Evolutionary conservation across 2,329 filamentous ascomycete species (phyloP), one percentile per base, ranked within the genome.

Genomic region (Madurella fahalii): DNA sequence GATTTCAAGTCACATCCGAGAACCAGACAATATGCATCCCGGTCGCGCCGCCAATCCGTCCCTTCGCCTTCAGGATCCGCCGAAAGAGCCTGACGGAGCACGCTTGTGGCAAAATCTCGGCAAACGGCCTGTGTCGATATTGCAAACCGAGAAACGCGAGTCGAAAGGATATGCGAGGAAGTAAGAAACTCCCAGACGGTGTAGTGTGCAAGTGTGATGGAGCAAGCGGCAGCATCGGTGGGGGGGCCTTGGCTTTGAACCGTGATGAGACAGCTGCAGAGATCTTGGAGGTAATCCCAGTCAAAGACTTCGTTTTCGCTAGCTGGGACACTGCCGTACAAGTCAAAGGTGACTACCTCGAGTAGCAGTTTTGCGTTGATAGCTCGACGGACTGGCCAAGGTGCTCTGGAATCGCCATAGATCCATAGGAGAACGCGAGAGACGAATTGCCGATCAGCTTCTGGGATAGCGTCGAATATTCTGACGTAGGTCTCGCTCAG

Each of bases 111-210:
- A 34, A 34, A 34, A 7, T 34, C 31, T 12, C 31, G 7, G 31
- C 31, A 34, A 12, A 12, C 31, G 12, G 12, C 31, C 31, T 7
- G 31, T 34, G 31, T 34, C 31, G 31, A 34, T 12, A 34, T 34
- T 34, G 31, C 31, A 34, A 34, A 34, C 12, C 31, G 31, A 12
- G 31, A 34, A 34, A 12, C 31, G 12, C 31, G 31, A 34, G 31
- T 34, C 31, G 31, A 34, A 7, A 34, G 12, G 31, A 34, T 34
- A 34, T 34, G 31, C 12, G 31, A 34, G 12, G 31, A 34, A 34
- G 31, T 34, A 34, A 62, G 57, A 34, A 49, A 59, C 15, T 62
- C 58, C 16, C 43, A 47, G 7, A 61, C 60, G 2, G 58, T 59
- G 37, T 61, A 59, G 46, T 61, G 58, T 2, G 60, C 58, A 5